Evolutionary conservation across 371 early-diverging fungal genomes (phyloP), one percentile per base, ranked within the genome.

Genomic region (Mortierella sp.): DNA sequence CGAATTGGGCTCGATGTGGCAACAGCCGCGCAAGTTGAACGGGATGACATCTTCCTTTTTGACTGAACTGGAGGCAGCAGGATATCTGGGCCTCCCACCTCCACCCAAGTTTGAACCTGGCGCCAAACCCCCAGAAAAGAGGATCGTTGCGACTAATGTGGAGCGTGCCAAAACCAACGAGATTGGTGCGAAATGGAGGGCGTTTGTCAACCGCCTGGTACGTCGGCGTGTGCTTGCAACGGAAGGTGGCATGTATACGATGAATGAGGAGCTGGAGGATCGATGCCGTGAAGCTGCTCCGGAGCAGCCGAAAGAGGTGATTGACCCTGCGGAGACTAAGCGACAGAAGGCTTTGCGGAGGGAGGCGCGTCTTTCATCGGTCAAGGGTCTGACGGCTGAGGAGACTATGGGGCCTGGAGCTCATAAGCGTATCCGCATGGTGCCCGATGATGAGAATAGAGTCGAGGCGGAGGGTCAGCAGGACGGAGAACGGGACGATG

Each of bases 281-380:
- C 38, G 68, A 42, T 68, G 68, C 44, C 68, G 68, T 24, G 68
- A 68, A 24, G 68, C 44, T 24, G 68, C 68, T 10, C 68, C 68
- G 3, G 68, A 68, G 44, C 34, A 42, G 42, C 42, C 68, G 11
- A 68, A 7, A 19, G 68, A 68, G 38, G 38, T 68, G 21, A 10
- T 68, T 10, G 68, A 68, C 21, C 11, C 24, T 21, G 68, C 68
- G 21, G 68, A 68, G 42, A 68, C 9, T 42, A 68, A 68, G 68
- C 68, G 68, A 9, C 38, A 38, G 38, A 68, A 68, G 68, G 68
- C 68, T 10, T 19, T 24, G 24, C 68, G 68, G 2, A 38, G 11
- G 68, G 68, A 68, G 68, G 68, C 42, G 10, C 68, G 68, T 38
- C 34, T 68, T 21, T 68, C 68, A 24, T 24, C 38, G 3, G 68